A percentile compares a stretch with the other conserved stretches of the same genome.
Conservation (phyloP, 2,329 filamentous ascomycete species). For the Colletotrichum sp. region DNA sequence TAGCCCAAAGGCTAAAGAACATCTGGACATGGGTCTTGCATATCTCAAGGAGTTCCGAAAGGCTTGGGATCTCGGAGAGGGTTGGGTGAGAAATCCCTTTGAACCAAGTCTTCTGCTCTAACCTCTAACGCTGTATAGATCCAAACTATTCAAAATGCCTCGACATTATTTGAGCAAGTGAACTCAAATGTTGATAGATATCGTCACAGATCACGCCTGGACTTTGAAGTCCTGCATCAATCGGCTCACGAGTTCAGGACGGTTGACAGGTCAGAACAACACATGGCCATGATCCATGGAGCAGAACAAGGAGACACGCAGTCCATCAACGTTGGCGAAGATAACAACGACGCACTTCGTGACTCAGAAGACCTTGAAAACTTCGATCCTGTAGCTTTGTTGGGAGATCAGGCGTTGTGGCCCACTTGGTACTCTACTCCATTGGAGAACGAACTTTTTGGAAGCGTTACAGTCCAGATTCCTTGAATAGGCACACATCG, state of each 20-base stretch:
- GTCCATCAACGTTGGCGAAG: not conserved
- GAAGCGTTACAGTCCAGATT: accelerated
- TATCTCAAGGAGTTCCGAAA: not conserved
- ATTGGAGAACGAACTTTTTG: not conserved
- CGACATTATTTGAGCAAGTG: not conserved
- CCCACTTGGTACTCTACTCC: not conserved
- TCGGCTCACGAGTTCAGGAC: not conserved
- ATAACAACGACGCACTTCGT: not conserved
- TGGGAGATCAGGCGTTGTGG: not conserved
- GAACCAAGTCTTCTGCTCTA: not conserved
- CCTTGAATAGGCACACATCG: not conserved
- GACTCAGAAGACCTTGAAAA: not conserved
- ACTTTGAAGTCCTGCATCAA: not conserved
- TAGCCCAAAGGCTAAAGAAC: not conserved
- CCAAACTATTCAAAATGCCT: not conserved
- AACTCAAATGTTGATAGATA: not conserved
- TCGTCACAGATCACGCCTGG: not conserved
- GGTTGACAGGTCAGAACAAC: not conserved
- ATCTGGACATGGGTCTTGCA: not conserved
- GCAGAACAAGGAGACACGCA: not conserved
- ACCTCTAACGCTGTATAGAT: not conserved
- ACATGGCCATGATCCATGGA: constrained; percentile 21
- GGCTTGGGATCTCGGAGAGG: not conserved
- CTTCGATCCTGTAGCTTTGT: not conserved
- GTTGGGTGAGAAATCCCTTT: not conserved